Base-by-base conservation (phyloP, 257 asterid genomes). In the Plantago ovata region DNA sequence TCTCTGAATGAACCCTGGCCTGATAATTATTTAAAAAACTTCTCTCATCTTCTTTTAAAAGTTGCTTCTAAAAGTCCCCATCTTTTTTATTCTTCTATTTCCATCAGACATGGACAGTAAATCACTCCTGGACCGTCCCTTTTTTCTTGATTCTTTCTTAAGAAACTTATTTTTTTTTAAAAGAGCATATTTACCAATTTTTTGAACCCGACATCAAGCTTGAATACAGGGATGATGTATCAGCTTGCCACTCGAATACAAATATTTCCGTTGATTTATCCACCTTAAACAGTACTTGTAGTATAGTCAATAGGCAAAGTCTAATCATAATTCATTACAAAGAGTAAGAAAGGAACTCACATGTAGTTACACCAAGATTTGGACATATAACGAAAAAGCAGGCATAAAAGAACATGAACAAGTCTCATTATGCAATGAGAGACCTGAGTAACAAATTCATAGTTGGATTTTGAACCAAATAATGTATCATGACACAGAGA, bases 401-500 rank as follows among this genome's bases (percentile, higher is more conserved):
- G n/a, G n/a, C 54, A 48, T 12, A 48, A 9, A 48, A 10, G 22
- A 48, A 21, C 54, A 16, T 20, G 7, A 48, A 18, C 13, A n/a
- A 20, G 22, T 48, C 22, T 9, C n/a, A 28, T 20, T n/a, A n/a
- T 49, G 23, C 54, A 49, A 10, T n/a, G n/a, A n/a, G n/a, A n/a
- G n/a, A n/a, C n/a, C n/a, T n/a, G n/a, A n/a, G 53, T 46, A 15
- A 32, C 21, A 49, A 49, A 49, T 10, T 19, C 15, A 49, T 10
- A 2, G n/a, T 20, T 32, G 21, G 32, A 22, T 21, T 20, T 50
- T 50, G 23, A 63, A 43, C 20, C 22, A 16, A n/a, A n/a, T n/a
- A n/a, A 36, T 48, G 12, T 42, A 63, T 82, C 72, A 89, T 39
- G 94, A 89, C 62, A 89, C 71, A 7, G 93, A 89, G 71, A 86